Percentiles rank a stretch among this genome's conserved stretches.
phyloP scores from a whole-genome alignment of 495 filamentous ascomycete species.

The Massariosphaeria phaeospora region DNA sequence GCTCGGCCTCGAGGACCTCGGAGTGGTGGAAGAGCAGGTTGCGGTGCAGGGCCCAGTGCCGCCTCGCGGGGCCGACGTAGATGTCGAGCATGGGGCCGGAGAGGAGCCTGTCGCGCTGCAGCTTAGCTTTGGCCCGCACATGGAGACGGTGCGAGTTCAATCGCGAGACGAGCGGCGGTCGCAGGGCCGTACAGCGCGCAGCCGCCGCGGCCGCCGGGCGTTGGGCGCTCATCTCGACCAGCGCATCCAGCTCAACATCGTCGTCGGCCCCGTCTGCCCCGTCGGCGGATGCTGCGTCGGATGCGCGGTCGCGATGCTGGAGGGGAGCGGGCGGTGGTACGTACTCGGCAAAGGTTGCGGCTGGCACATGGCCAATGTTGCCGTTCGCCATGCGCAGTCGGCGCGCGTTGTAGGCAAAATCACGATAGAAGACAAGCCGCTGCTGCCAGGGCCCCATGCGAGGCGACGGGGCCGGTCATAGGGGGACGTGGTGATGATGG shows the following conservation, averaged over 20 bases:
- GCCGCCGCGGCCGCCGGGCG: constrained; percentile 1
- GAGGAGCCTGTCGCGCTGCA: constrained; percentile 42
- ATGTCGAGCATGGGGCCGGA: constrained; percentile 47
- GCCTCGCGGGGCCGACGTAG: constrained; percentile 42
- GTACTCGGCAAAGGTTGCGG: constrained; percentile 47
- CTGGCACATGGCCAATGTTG: constrained; percentile 41
- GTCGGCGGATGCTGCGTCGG: constrained; percentile 1
- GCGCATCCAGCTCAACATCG: constrained; percentile 15
- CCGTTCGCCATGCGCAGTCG: constrained; percentile 41
- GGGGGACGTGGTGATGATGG: not conserved
- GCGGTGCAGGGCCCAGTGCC: constrained; percentile 46
- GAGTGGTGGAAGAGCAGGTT: constrained; percentile 48
- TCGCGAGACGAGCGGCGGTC: constrained; percentile 22
- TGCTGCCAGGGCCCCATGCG: constrained; percentile 32
- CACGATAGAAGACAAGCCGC: constrained; percentile 39
- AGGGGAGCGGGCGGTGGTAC: constrained; percentile 26
- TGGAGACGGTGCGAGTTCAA: constrained; percentile 30
- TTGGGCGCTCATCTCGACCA: not conserved
- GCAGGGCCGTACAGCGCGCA: not conserved
- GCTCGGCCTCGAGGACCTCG: constrained; percentile 42
- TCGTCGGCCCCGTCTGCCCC: not conserved
- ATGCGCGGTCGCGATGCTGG: not conserved
- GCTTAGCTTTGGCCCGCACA: constrained; percentile 32
- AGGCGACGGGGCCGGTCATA: constrained; percentile 4
- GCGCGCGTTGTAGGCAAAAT: constrained; percentile 43